These are phyloP conservation scores for Claviceps lovelessii DNA, from an alignment of 2,329 filamentous ascomycete species.

Conservation along the genomic window DNA sequence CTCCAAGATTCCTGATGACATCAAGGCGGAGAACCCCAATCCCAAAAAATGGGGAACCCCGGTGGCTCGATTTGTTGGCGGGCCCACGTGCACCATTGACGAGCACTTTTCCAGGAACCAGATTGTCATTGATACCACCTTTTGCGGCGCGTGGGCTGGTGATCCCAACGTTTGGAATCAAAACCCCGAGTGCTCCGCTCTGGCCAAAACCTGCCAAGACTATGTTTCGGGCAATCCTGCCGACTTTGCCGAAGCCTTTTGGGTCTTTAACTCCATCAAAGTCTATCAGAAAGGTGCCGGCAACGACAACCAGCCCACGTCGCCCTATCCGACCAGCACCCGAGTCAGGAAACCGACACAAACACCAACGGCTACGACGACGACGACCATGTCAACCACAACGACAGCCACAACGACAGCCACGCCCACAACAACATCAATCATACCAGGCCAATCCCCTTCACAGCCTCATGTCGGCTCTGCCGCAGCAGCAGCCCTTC, in stretches of 20 bases:
- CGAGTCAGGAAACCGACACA: not conserved
- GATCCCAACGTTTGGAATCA: slow-evolving; percentile 39
- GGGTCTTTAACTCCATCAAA: slow-evolving; percentile 59
- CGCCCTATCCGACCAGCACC: not conserved
- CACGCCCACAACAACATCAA: too few relatives aligned
- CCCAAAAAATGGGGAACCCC: slow-evolving; percentile 57
- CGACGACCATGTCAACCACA: too few relatives aligned
- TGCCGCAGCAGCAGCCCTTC: not conserved
- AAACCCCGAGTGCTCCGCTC: slow-evolving; percentile 41
- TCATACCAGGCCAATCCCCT: not conserved
- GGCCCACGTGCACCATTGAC: slow-evolving; percentile 56
- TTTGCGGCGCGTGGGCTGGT: slow-evolving; percentile 83
- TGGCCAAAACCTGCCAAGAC: slow-evolving; percentile 51
- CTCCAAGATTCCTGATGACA: slow-evolving; percentile 46
- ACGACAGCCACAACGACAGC: too few relatives aligned
- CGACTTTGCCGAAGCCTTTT: slow-evolving; percentile 61
- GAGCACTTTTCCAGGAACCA: slow-evolving; percentile 56
- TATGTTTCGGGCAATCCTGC: slow-evolving; percentile 59
- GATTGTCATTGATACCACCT: slow-evolving; percentile 69
- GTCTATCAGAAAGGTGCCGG: slow-evolving; percentile 31
- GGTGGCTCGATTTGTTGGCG: slow-evolving; percentile 50
- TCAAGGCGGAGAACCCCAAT: slow-evolving; percentile 43
- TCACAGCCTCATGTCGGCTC: not conserved
- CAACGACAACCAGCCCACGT: not conserved
- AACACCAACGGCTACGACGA: too few relatives aligned